These are phyloP conservation scores for Bisporella sp. DNA, from an alignment of 2,329 filamentous ascomycete species.

Conservation along the genomic window DNA sequence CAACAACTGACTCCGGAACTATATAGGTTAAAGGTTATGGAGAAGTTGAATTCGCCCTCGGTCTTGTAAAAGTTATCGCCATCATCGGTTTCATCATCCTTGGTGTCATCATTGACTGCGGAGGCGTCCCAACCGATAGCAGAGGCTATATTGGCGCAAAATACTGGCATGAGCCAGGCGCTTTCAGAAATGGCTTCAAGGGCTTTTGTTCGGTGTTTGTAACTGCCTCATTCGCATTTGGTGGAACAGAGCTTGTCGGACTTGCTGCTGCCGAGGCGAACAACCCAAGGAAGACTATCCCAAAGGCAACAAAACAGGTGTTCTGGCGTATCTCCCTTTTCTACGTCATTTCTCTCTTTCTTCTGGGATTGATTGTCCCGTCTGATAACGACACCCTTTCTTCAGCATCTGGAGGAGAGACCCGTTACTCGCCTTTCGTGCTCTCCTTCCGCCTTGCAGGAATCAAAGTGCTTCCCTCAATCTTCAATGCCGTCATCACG, in stretches of 20 bases:
- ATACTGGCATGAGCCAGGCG: conserved; percentile 75
- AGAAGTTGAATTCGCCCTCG: conserved; percentile 87
- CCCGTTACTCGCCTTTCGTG: conserved; percentile 77
- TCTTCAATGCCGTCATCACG: conserved; percentile 92
- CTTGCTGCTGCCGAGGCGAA: conserved; percentile 71
- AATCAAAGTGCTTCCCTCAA: conserved; percentile 71
- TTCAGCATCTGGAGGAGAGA: conserved; percentile 50
- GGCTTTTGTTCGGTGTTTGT: conserved; percentile 75
- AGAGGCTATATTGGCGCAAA: conserved; percentile 57
- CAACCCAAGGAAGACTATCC: conserved; percentile 73
- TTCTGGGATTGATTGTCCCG: conserved; percentile 78
- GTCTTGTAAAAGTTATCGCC: conserved; percentile 76
- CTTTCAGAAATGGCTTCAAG: conserved; percentile 77
- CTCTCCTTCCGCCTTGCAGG: conserved; percentile 83
- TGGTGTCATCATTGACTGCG: conserved; percentile 17
- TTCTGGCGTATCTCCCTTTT: conserved; percentile 88
- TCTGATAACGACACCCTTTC: conserved; percentile 60
- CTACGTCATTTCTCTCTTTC: conserved; percentile 75
- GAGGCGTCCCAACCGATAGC: conserved; percentile 22
- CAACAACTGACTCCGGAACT: too few species aligned
- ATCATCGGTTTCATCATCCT: conserved; percentile 80
- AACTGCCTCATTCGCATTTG: conserved; percentile 68
- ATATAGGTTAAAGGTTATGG: conserved; percentile 57
- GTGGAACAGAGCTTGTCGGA: conserved; percentile 69
- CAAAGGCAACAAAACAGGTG: conserved; percentile 84